Percentiles rank a stretch among this genome's conserved stretches.
Conservation (phyloP, 495 filamentous ascomycete genomes). For the Podospora comata region DNA sequence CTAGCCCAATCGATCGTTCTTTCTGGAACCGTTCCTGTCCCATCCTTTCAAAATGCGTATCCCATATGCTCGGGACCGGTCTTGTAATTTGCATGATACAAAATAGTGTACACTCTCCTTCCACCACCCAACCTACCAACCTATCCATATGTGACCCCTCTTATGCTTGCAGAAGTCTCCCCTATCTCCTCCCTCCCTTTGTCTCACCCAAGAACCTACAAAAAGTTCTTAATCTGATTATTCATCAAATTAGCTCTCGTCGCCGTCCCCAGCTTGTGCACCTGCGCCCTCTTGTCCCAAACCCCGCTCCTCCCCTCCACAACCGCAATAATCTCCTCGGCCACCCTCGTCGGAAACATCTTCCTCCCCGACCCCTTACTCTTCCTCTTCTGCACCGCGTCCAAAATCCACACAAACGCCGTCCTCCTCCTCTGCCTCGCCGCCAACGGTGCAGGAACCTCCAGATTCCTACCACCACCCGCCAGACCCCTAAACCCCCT, state of each 20-base stretch:
- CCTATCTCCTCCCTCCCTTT: neutral
- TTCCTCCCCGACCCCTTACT: conserved; percentile 59
- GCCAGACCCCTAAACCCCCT: conserved; percentile 69
- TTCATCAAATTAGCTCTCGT: conserved; percentile 66
- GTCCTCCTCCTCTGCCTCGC: conserved; percentile 69
- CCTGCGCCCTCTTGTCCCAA: conserved; percentile 71
- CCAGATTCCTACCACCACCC: conserved; percentile 80
- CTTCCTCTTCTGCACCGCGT: conserved; percentile 67
- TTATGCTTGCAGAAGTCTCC: neutral
- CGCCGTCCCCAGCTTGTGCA: conserved; percentile 72
- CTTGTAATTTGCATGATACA: neutral
- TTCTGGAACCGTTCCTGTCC: neutral
- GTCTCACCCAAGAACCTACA: conserved; percentile 12
- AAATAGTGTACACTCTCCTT: neutral
- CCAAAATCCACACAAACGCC: conserved; percentile 85
- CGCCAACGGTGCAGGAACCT: conserved; percentile 73
- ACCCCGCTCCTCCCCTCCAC: conserved; percentile 79
- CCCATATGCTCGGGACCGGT: neutral
- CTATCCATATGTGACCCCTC: neutral
- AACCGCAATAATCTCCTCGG: conserved; percentile 81
- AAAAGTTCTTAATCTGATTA: conserved; percentile 5
- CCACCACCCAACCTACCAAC: neutral
- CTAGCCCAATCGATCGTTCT: neutral
- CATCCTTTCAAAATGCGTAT: neutral
- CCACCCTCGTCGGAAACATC: conserved; percentile 72